A percentile compares a stretch with the other conserved stretches of the same genome.
phyloP scores from a whole-genome alignment of 1,284 basidiomycete species.

The Ganoderma lingzhi region DNA sequence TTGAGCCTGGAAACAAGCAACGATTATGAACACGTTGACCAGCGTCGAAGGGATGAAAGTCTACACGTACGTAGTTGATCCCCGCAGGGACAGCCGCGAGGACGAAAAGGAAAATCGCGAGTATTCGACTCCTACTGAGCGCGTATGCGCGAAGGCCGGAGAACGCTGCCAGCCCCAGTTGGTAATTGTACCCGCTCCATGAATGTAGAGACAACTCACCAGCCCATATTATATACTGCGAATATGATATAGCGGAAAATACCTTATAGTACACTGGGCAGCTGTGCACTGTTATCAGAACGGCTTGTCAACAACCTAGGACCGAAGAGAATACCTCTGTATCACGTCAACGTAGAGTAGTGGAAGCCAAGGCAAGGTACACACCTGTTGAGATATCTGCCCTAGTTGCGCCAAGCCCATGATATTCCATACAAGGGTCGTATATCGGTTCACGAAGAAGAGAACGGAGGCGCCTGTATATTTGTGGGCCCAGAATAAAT shows the following conservation, averaged over 20 bases:
- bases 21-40: too few species aligned
- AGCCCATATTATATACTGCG: conserved; percentile 13
- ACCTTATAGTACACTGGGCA: conserved; percentile 4
- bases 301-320: too few species aligned
- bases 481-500: conserved; percentile 18
- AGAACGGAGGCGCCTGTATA: conserved; percentile 13
- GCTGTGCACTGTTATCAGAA: background rate
- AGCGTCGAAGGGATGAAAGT: too few species aligned
- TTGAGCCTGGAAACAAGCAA: background rate
- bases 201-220: background rate
- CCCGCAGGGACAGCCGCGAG: conserved; percentile 5
- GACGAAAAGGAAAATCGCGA: background rate
- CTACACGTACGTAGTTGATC: conserved; percentile 11
- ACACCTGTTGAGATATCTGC: background rate
- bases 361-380: background rate
- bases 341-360: background rate
- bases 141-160: conserved; percentile 14
- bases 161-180: conserved; percentile 1
- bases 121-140: background rate
- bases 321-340: conserved; percentile 3
- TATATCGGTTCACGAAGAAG: conserved; percentile 23
- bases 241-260: conserved; percentile 4
- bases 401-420: background rate
- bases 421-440: conserved; percentile 6
- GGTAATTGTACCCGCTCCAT: background rate